Conservation (phyloP, 768 basidiomycete genomes). For the Chalciporus piperatus region DNA sequence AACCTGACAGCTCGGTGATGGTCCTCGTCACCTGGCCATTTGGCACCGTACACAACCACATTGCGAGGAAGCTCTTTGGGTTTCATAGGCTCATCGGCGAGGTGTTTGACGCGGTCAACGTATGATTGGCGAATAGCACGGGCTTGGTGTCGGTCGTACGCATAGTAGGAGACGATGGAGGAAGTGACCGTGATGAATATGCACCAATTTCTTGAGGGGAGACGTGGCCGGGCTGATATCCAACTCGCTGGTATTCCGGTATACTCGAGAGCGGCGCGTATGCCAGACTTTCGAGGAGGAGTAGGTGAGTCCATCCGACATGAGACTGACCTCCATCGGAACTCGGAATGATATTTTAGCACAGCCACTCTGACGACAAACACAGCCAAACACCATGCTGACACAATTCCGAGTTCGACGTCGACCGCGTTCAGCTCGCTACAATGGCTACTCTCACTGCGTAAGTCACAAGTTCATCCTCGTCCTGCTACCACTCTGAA, state of each 20-base stretch:
- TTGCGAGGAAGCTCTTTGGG: slow-evolving; percentile 69
- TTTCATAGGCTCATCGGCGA: slow-evolving; percentile 67
- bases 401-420: slow-evolving; percentile 12
- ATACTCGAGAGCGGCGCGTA: slow-evolving; percentile 61
- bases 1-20: slow-evolving; percentile 78
- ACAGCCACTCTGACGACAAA: slow-evolving; percentile 25
- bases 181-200: slow-evolving; percentile 84
- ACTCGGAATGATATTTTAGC: slow-evolving; percentile 19
- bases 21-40: slow-evolving; percentile 96
- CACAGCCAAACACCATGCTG: slow-evolving; percentile 17
- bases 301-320: slow-evolving; percentile 1
- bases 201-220: slow-evolving; percentile 92
- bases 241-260: slow-evolving; percentile 72
- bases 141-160: slow-evolving; percentile 86
- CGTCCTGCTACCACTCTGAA: slow-evolving; percentile 2
- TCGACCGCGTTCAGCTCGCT: slow-evolving; percentile 20
- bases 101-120: slow-evolving; percentile 70
- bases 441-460: slow-evolving; percentile 70
- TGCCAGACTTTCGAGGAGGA: slow-evolving; percentile 43
- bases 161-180: slow-evolving; percentile 66
- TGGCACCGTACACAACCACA: slow-evolving; percentile 81
- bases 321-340: slow-evolving; percentile 9
- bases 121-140: slow-evolving; percentile 75
- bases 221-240: slow-evolving; percentile 78
- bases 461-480: slow-evolving; percentile 43